Evolutionary conservation across 2,329 filamentous ascomycete genomes (phyloP).

Genomic region (Thelonectria discophora): DNA sequence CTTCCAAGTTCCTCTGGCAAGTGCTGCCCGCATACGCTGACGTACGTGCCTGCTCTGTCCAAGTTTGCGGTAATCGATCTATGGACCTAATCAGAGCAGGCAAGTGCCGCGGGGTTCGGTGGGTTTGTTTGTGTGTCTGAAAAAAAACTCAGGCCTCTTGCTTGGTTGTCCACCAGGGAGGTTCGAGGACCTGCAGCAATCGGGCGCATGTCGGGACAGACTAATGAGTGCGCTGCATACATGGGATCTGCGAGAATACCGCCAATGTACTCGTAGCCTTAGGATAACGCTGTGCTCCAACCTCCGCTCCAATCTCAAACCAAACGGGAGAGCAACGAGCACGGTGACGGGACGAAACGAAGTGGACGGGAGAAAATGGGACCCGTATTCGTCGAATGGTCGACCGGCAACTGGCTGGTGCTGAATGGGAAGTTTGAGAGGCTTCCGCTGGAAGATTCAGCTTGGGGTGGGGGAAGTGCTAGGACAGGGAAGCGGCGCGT

Average conservation of each 20-base stretch:
- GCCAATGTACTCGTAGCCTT: not conserved
- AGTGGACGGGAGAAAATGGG: constrained; percentile 30
- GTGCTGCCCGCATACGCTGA: too few species aligned
- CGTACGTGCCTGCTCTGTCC: not conserved
- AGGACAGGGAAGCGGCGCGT: constrained; percentile 8
- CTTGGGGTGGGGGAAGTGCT: constrained; percentile 11
- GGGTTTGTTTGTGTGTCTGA: too few species aligned
- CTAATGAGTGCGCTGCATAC: not conserved
- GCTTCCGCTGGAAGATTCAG: constrained; percentile 9
- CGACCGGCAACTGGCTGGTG: constrained; percentile 26
- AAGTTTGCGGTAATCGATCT: not conserved
- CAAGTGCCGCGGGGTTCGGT: not conserved
- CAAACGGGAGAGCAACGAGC: constrained; percentile 33
- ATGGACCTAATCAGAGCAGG: not conserved
- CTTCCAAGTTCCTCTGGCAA: too few species aligned
- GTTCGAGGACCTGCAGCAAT: not conserved
- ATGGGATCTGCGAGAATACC: not conserved
- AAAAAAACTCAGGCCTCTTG: too few species aligned
- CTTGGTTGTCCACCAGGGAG: too few species aligned
- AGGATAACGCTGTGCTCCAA: constrained; percentile 1
- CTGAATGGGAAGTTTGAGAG: constrained; percentile 3
- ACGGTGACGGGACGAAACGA: constrained; percentile 38
- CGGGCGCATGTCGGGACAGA: not conserved
- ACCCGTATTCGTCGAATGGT: constrained; percentile 16
- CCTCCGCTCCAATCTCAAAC: constrained; percentile 4